Evolutionary conservation across 2,329 filamentous ascomycete species (phyloP).

Genomic region (Stachybotrys chartarum): DNA sequence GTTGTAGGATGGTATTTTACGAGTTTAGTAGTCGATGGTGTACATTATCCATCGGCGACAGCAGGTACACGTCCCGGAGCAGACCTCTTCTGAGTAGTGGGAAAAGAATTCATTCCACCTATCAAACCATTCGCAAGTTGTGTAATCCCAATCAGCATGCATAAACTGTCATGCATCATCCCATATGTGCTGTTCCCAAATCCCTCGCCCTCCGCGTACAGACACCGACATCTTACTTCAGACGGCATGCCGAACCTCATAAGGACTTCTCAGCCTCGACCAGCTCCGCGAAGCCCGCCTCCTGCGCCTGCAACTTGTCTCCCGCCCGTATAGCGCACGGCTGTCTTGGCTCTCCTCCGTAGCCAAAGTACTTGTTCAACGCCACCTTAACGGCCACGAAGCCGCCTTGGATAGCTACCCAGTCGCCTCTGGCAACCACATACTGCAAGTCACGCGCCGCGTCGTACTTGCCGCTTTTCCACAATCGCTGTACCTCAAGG

Average conservation of each 20-base stretch:
- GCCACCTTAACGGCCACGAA: conserved; percentile 63
- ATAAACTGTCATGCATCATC: neutral
- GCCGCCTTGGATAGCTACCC: conserved; percentile 61
- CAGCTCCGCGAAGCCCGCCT: conserved; percentile 20
- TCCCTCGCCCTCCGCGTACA: too few relatives aligned
- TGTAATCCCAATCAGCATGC: neutral
- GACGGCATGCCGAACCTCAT: neutral
- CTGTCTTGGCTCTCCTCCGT: conserved; percentile 53
- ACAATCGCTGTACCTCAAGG: conserved; percentile 53
- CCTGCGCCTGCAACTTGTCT: conserved; percentile 13
- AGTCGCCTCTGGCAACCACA: conserved; percentile 59
- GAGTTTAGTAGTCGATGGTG: too few relatives aligned
- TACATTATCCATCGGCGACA: too few relatives aligned
- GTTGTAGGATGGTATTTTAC: too few relatives aligned
- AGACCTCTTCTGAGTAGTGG: too few relatives aligned
- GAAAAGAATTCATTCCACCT: neutral
- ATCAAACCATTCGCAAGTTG: neutral
- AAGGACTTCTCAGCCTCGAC: conserved; percentile 13
- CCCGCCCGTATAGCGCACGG: conserved; percentile 30
- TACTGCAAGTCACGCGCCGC: conserved; percentile 59
- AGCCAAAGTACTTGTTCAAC: conserved; percentile 54
- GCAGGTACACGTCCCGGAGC: too few relatives aligned
- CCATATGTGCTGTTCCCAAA: neutral
- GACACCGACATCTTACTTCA: too few relatives aligned
- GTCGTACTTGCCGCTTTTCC: conserved; percentile 45